Evolutionary conservation across 108 stramenopile species (phyloP).

Genomic region (Fragilariopsis cylindrus): DNA sequence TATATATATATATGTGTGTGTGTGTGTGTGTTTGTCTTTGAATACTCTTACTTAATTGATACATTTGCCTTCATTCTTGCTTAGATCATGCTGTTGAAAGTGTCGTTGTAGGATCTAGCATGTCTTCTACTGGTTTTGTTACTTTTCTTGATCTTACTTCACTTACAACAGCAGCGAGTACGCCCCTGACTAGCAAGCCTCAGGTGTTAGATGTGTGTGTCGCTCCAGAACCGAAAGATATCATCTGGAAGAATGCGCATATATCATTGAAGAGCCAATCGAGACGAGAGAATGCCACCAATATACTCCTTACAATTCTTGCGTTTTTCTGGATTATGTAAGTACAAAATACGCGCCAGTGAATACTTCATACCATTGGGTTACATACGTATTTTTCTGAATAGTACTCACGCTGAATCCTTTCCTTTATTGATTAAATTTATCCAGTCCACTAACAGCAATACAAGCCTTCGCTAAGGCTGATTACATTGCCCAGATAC

Average conservation of each 20-base stretch:
- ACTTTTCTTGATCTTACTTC: slow-evolving; percentile 84
- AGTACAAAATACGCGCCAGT: background rate
- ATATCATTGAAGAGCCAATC: slow-evolving; percentile 37
- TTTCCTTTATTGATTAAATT: background rate
- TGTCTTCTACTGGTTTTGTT: slow-evolving; percentile 89
- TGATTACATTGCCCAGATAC: slow-evolving; percentile 54
- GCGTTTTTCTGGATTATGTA: slow-evolving; percentile 83
- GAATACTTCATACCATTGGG: too few species aligned
- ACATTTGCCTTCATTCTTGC: slow-evolving; percentile 3
- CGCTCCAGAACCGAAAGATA: slow-evolving; percentile 86
- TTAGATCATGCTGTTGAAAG: slow-evolving; percentile 45
- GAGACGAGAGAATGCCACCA: slow-evolving; percentile 63
- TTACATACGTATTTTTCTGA: too few species aligned
- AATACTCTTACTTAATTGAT: slow-evolving; percentile 8
- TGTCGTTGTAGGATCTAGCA: slow-evolving; percentile 64
- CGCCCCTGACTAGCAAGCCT: slow-evolving; percentile 71
- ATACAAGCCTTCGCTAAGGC: slow-evolving; percentile 86
- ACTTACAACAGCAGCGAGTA: slow-evolving; percentile 69
- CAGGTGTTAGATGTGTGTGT: slow-evolving; percentile 58
- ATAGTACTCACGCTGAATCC: background rate
- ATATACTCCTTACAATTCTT: slow-evolving; percentile 64
- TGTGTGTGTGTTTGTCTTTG: slow-evolving; percentile 5
- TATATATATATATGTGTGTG: too few species aligned
- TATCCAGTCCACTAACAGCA: slow-evolving; percentile 59
- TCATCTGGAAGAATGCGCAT: slow-evolving; percentile 86